A percentile compares a stretch with the other conserved stretches of the same genome.
Evolutionary conservation across 2,329 filamentous ascomycete species (phyloP).

Genomic region (Colletotrichum limetticola): DNA sequence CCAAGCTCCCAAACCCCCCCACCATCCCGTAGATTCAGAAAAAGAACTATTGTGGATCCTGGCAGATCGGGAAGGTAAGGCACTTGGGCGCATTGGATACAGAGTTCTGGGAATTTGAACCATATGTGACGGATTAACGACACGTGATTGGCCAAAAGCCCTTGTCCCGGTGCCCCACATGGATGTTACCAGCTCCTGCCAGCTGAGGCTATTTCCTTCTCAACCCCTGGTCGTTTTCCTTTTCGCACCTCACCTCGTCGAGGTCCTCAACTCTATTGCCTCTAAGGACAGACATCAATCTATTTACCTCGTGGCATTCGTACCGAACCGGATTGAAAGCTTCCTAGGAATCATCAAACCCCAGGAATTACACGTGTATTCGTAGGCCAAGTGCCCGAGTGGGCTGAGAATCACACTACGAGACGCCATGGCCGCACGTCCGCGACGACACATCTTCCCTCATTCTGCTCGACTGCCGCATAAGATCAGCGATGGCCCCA

Average conservation of each 20-base stretch:
- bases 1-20: constrained; percentile 27
- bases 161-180: not conserved
- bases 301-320: not conserved
- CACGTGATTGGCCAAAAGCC: not conserved
- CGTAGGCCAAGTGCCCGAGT: not conserved
- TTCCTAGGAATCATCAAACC: too few relatives aligned
- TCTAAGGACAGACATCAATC: not conserved
- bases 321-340: not conserved
- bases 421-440: not conserved
- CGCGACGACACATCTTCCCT: not conserved
- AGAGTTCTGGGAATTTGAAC: not conserved
- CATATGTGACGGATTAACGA: constrained; percentile 6
- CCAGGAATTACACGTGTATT: too few relatives aligned
- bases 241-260: not conserved
- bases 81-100: too few relatives aligned
- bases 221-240: not conserved
- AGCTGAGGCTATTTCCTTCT: constrained; percentile 11
- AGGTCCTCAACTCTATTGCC: not conserved
- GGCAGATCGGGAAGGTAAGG: not conserved
- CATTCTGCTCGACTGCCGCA: not conserved
- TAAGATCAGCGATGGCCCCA: not conserved
- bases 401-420: not conserved
- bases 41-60: constrained; percentile 4
- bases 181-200: not conserved
- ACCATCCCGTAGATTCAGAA: constrained; percentile 19